Evolutionary conservation across 2,329 filamentous ascomycete species (phyloP), one percentile per base, ranked within the genome.

Genomic region (Kalmusia sp.): DNA sequence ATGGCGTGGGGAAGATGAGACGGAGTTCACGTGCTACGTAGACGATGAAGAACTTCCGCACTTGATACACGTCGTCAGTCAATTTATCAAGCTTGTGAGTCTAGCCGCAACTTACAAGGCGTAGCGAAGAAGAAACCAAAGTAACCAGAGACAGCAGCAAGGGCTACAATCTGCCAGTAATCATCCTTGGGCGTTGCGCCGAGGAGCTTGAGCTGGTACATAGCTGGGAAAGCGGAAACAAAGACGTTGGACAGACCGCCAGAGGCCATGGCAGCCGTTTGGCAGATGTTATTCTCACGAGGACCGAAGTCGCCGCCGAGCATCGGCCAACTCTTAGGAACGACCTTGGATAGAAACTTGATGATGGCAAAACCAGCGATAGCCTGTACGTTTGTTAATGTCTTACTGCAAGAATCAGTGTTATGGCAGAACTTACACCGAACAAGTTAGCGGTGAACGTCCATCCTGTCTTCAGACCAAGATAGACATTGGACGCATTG

Each of bases 21-120:
- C 79, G 80, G 27, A 87, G 73, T 70, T 87, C 84, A 8, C 84
- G 78, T 3, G 84, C 84, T 11, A 87, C 83, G 53, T 87, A 84
- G 68, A 88, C 83, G 69, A 89, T 82, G 76, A 88, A 89, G 76
- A 89, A 88, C 65, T 87, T 87, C 52, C 86, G 83, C 17, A 87
- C 70, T 76, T 46, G 21, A 33, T 27, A 21, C 8, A n/a, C n/a
- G n/a, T 2, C 49, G 39, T 59, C 17, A 54, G 46, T 4, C 9
- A 3, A 6, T 30, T 4, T 7, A 19, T 28, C 6, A 31, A 4
- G 9, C 22, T 5, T 43, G 27, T 15, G 6, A 12, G 30, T 5
- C n/a, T 33, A 6, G 27, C 9, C 7, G 6, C 38, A 48, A 59
- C 58, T 54, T 54, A 62, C 57, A 78, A 6, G 85, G 84, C 0